Evolutionary conservation across 257 asterid species (phyloP).

Genomic region (Oldenlandia corymbosa): DNA sequence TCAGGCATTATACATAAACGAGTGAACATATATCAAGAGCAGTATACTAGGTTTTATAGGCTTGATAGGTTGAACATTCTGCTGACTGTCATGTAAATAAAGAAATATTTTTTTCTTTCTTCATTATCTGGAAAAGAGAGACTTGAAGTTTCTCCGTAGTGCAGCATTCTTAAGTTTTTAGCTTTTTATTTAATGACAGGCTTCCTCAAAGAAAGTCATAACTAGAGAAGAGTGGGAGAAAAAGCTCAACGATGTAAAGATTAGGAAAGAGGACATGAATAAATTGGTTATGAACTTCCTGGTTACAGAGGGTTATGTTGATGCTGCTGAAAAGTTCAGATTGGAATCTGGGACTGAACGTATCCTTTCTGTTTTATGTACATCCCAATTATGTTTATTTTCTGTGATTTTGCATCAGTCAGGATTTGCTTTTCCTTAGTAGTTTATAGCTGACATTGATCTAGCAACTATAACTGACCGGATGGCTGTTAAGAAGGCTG

Average conservation of each 20-base stretch:
- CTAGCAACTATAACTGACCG: slow-evolving; percentile 79
- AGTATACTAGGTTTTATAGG: not conserved
- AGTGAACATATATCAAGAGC: not conserved
- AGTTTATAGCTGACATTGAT: slow-evolving; percentile 74
- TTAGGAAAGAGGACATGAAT: slow-evolving; percentile 72
- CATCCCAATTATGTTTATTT: not conserved
- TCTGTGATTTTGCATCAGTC: slow-evolving; percentile 1
- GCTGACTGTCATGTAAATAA: not conserved
- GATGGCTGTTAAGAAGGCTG: slow-evolving; percentile 90
- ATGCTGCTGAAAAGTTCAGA: slow-evolving; percentile 71
- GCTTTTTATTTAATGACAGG: slow-evolving; percentile 37
- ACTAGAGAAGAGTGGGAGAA: slow-evolving; percentile 82
- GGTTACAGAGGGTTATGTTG: slow-evolving; percentile 79
- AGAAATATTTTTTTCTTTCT: not conserved
- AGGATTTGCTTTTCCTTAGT: slow-evolving; percentile 41
- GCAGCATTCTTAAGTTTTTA: slow-evolving; percentile 1
- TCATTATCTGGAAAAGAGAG: too few species aligned
- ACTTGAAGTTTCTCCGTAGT: not conserved
- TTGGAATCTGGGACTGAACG: slow-evolving; percentile 83
- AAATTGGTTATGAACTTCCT: slow-evolving; percentile 79
- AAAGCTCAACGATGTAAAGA: slow-evolving; percentile 46
- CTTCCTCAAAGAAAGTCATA: slow-evolving; percentile 55
- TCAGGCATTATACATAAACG: not conserved
- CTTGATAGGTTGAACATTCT: not conserved
- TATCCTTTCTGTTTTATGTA: slow-evolving; percentile 34